Evolutionary conservation across 1,284 basidiomycete genomes (phyloP).

Genomic region (Microbotryum scabiosae): DNA sequence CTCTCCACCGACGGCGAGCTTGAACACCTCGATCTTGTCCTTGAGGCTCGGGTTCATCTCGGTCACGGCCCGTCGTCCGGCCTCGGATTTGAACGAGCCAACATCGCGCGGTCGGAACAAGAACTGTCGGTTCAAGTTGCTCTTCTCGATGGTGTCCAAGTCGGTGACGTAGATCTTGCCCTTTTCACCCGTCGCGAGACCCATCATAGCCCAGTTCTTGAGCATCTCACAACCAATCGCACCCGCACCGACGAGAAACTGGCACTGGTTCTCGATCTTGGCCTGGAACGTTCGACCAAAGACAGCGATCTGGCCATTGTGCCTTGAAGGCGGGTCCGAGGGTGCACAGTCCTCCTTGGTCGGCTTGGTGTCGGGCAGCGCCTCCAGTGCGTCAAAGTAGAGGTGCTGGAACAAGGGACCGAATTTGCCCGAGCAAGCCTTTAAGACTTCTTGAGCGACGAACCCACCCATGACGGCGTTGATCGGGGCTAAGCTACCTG

Average conservation of each 20-base stretch:
- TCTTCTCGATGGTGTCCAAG: slow-evolving; percentile 98
- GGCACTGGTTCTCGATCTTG: slow-evolving; percentile 80
- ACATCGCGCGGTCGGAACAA: slow-evolving; percentile 95
- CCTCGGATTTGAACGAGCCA: slow-evolving; percentile 96
- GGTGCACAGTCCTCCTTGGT: slow-evolving; percentile 82
- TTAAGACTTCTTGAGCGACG: slow-evolving; percentile 95
- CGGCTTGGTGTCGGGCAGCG: slow-evolving; percentile 65
- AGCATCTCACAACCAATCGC: slow-evolving; percentile 99
- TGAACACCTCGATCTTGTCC: slow-evolving; percentile 79
- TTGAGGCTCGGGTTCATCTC: slow-evolving; percentile 94
- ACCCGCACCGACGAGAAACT: slow-evolving; percentile 96
- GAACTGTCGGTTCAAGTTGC: slow-evolving; percentile 97
- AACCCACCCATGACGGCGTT: slow-evolving; percentile 94
- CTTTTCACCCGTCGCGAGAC: slow-evolving; percentile 69
- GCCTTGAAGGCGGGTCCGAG: slow-evolving; percentile 56
- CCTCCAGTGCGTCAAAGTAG: slow-evolving; percentile 97
- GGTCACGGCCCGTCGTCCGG: slow-evolving; percentile 80
- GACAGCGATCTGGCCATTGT: slow-evolving; percentile 92
- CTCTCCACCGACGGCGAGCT: slow-evolving; percentile 87
- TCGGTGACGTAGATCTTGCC: slow-evolving; percentile 92
- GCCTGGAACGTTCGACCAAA: slow-evolving; percentile 90
- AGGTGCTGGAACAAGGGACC: slow-evolving; percentile 91
- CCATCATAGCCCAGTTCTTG: slow-evolving; percentile 99
- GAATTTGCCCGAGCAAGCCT: slow-evolving; percentile 97
- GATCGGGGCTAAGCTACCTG: slow-evolving; percentile 85